A percentile compares a stretch with the other conserved stretches of the same genome.
These are phyloP conservation scores for Leucocoprinus birnbaumii DNA, from an alignment of 768 basidiomycete genomes.

Conservation along the genomic window DNA sequence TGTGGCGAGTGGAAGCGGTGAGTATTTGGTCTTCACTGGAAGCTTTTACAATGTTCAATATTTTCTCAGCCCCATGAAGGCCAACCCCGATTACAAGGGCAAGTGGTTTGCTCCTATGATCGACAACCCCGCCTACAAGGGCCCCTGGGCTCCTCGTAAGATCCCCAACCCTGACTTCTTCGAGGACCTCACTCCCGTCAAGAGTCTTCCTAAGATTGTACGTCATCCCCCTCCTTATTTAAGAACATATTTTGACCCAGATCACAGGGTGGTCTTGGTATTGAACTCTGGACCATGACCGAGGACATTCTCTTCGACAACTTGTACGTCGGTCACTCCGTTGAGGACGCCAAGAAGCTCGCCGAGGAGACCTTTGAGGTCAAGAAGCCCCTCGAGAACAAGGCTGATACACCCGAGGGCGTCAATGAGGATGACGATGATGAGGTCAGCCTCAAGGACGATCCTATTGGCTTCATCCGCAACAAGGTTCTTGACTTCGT, in stretches of 20 bases:
- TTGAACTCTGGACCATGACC: conserved; percentile 99
- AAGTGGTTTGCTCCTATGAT: conserved; percentile 96
- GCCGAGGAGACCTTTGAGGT: conserved; percentile 88
- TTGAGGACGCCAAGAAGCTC: conserved; percentile 78
- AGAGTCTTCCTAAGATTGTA: conserved; percentile 83
- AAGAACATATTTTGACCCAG: background rate
- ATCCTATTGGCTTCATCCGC: conserved; percentile 81
- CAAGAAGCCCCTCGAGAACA: conserved; percentile 83
- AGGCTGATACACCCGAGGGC: conserved; percentile 50
- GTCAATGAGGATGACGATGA: conserved; percentile 49
- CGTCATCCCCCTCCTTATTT: conserved; percentile 20
- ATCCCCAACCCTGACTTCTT: conserved; percentile 90
- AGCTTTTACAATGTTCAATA: background rate
- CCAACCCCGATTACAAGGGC: conserved; percentile 96
- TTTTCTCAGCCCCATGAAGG: conserved; percentile 66
- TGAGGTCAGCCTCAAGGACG: conserved; percentile 54
- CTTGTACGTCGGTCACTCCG: conserved; percentile 90
- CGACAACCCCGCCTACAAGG: conserved; percentile 97
- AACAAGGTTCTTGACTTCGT: conserved; percentile 77
- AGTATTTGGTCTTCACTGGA: conserved; percentile 13
- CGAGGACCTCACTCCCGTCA: conserved; percentile 81
- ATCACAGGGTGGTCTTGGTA: conserved; percentile 83
- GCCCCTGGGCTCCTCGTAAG: conserved; percentile 88
- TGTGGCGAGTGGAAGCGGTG: conserved; percentile 94
- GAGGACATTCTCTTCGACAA: conserved; percentile 92